These are phyloP conservation scores for Zanthoxylum bungeanum DNA, from an alignment of 345 rosid genomes.

Conservation along the genomic window DNA sequence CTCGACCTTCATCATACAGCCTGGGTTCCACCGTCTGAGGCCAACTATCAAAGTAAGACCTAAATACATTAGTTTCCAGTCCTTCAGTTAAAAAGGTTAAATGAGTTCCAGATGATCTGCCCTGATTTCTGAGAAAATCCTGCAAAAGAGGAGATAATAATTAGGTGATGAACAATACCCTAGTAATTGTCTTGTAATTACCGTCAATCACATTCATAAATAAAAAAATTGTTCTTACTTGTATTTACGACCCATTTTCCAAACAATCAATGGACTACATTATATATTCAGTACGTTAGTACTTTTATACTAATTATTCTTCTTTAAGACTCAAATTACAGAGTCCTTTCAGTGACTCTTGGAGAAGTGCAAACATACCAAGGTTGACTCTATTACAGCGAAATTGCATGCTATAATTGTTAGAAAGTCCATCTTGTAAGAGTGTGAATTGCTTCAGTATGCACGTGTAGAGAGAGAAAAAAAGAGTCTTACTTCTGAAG, in stretches of 20 bases:
- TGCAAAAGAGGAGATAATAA: constrained; percentile 26
- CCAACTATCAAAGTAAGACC: constrained; percentile 67
- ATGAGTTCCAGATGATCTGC: constrained; percentile 51
- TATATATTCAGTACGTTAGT: neutral
- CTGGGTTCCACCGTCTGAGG: constrained; percentile 53
- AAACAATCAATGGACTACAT: neutral
- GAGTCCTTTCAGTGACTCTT: neutral
- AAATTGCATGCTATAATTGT: neutral
- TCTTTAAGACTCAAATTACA: neutral
- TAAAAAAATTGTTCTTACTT: neutral
- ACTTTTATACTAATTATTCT: neutral
- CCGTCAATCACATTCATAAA: constrained; percentile 11
- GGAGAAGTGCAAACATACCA: neutral
- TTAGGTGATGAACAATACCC: constrained; percentile 14
- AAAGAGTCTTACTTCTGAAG: constrained; percentile 53
- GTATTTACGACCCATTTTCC: neutral
- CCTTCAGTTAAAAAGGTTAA: constrained; percentile 73
- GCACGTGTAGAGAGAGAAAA: neutral
- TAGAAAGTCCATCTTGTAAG: neutral
- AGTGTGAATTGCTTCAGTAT: neutral
- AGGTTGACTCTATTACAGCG: neutral
- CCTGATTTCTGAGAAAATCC: constrained; percentile 58
- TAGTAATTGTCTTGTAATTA: constrained; percentile 13
- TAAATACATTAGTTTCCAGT: constrained; percentile 60
- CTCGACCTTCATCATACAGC: constrained; percentile 81